A percentile compares a stretch with the other conserved stretches of the same genome.
These are phyloP conservation scores for Ustilago sp. DNA, from an alignment of 1,284 basidiomycete genomes.

Conservation along the genomic window DNA sequence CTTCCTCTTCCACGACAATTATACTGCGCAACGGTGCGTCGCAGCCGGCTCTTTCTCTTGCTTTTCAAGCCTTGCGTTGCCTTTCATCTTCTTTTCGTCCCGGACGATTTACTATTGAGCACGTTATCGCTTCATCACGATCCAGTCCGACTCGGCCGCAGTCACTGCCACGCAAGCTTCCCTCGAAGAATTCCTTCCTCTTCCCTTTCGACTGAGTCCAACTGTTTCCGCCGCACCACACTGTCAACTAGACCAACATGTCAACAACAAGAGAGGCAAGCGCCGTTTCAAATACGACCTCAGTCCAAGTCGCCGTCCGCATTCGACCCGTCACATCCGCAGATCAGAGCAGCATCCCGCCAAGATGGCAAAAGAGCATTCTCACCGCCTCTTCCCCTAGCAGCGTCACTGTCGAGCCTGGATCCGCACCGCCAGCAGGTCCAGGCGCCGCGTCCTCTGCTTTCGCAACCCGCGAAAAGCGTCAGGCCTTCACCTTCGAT, in stretches of 20 bases:
- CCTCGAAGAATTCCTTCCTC: too few species aligned
- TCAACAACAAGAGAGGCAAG: slow-evolving; percentile 39
- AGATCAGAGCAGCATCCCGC: slow-evolving; percentile 82
- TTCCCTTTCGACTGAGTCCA: too few species aligned
- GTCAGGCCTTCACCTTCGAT: slow-evolving; percentile 89
- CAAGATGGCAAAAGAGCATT: slow-evolving; percentile 90
- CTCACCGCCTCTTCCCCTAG: slow-evolving; percentile 74
- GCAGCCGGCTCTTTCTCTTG: background rate
- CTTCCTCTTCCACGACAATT: background rate
- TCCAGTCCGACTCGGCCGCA: background rate
- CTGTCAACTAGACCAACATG: slow-evolving; percentile 12
- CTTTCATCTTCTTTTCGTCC: background rate
- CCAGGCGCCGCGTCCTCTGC: slow-evolving; percentile 71
- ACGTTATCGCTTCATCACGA: background rate
- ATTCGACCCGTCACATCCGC: slow-evolving; percentile 88
- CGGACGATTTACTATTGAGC: background rate
- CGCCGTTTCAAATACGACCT: slow-evolving; percentile 30
- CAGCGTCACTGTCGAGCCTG: slow-evolving; percentile 56
- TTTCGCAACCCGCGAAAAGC: slow-evolving; percentile 74
- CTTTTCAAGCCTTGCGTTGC: background rate
- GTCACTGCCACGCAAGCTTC: background rate
- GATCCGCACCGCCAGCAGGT: slow-evolving; percentile 45
- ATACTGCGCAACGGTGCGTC: background rate
- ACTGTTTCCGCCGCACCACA: too few species aligned
- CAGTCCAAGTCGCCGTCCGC: slow-evolving; percentile 76